Conservation (phyloP, 2,329 filamentous ascomycete genomes). For the Malbranchea zuffiana region DNA sequence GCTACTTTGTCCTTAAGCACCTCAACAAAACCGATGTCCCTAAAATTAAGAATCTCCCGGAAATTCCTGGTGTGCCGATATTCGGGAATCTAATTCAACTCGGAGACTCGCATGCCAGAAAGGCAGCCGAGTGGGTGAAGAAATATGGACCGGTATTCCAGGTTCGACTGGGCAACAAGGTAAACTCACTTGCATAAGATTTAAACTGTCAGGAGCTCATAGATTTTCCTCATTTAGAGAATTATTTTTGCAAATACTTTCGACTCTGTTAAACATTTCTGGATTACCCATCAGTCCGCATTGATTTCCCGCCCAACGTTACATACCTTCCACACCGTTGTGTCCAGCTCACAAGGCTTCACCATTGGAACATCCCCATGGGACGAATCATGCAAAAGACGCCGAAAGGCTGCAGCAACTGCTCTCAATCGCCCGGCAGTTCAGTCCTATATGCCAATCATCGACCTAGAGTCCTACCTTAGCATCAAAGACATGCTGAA, state of each 20-base stretch:
- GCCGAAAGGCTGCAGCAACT: conserved; percentile 67
- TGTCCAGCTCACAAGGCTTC: conserved; percentile 65
- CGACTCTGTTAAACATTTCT: conserved; percentile 58
- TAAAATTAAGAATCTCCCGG: conserved; percentile 51
- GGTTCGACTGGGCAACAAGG: conserved; percentile 56
- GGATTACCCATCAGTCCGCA: conserved; percentile 68
- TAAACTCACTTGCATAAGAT: conserved; percentile 23
- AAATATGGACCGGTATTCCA: conserved; percentile 57
- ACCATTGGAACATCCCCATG: conserved; percentile 77
- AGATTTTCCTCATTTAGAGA: conserved; percentile 41
- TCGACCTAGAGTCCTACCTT: conserved; percentile 62
- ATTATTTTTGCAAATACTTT: conserved; percentile 72
- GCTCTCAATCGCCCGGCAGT: conserved; percentile 66
- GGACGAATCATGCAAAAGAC: conserved; percentile 68
- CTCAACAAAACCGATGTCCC: conserved; percentile 45
- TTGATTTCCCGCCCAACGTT: conserved; percentile 67
- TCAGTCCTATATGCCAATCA: conserved; percentile 70
- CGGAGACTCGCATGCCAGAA: conserved; percentile 46
- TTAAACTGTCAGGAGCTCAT: neutral
- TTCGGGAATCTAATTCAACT: conserved; percentile 55
- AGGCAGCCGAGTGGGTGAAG: conserved; percentile 47
- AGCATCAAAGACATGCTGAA: conserved; percentile 61
- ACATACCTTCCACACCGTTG: conserved; percentile 71
- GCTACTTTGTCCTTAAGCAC: conserved; percentile 33
- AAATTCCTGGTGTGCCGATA: conserved; percentile 51